These are phyloP conservation scores for Colletotrichum acutatum DNA, from an alignment of 2,329 filamentous ascomycete species.

Conservation along the genomic window DNA sequence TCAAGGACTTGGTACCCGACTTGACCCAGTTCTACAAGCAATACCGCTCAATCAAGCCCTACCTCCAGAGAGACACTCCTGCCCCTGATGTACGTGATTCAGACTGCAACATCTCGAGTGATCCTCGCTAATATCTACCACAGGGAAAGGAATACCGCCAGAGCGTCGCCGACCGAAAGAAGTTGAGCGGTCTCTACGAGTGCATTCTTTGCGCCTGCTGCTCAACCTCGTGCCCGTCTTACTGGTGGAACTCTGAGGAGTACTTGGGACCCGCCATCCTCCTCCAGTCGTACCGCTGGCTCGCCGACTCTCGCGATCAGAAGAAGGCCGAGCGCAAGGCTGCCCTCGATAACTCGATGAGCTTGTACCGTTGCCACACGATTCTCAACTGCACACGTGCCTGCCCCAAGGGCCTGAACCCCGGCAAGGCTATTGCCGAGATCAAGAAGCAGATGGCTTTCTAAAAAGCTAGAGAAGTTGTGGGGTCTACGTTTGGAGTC, in stretches of 20 bases:
- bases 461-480: conserved; percentile 40
- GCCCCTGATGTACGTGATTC: conserved; percentile 77
- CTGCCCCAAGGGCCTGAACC: conserved; percentile 98
- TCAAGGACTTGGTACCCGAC: conserved; percentile 98
- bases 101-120: neutral
- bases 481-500: conserved; percentile 26
- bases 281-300: conserved; percentile 97
- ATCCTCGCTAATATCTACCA: conserved; percentile 1
- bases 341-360: conserved; percentile 98
- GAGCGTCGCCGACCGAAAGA: conserved; percentile 90
- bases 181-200: conserved; percentile 98
- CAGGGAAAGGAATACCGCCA: conserved; percentile 94
- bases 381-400: conserved; percentile 99
- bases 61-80: conserved; percentile 90
- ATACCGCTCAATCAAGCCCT: conserved; percentile 99
- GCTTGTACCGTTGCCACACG: conserved; percentile 97
- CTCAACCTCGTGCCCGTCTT: conserved; percentile 98
- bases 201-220: conserved; percentile 99
- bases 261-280: conserved; percentile 98
- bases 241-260: conserved; percentile 99
- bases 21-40: conserved; percentile 99
- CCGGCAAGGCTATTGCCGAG: conserved; percentile 92
- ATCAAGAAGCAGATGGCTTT: conserved; percentile 97
- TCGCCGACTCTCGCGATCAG: conserved; percentile 95
- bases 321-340: conserved; percentile 87